These are phyloP conservation scores for Nigrograna mackinnonii DNA, from an alignment of 2,329 filamentous ascomycete species.

Conservation along the genomic window DNA sequence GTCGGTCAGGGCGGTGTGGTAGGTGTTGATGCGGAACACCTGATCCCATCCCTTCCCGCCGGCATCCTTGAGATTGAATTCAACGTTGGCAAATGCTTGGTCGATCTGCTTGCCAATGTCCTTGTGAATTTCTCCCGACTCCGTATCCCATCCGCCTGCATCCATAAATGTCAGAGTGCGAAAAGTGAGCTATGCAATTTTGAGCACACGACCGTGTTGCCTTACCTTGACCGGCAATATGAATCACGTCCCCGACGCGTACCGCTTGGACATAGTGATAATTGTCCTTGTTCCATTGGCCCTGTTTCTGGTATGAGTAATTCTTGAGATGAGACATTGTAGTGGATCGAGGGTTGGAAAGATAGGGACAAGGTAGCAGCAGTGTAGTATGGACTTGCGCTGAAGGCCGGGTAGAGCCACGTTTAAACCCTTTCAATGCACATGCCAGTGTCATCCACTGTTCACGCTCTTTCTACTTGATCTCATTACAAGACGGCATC, in stretches of 20 bases:
- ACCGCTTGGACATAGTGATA: conserved; percentile 38
- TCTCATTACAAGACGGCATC: too few relatives aligned
- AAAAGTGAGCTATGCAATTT: not conserved
- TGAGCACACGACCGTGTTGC: not conserved
- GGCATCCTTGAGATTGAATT: conserved; percentile 53
- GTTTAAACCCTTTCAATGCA: too few relatives aligned
- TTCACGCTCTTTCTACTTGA: too few relatives aligned
- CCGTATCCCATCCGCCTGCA: conserved; percentile 40
- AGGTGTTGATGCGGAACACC: conserved; percentile 45
- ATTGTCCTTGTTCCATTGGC: too few relatives aligned
- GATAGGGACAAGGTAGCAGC: too few relatives aligned
- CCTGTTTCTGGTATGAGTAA: too few relatives aligned
- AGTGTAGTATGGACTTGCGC: too few relatives aligned
- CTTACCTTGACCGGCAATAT: conserved; percentile 40
- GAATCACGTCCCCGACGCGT: conserved; percentile 36
- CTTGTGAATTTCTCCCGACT: not conserved
- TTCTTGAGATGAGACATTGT: too few relatives aligned
- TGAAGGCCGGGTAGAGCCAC: too few relatives aligned
- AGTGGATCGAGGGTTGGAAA: too few relatives aligned
- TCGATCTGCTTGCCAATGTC: not conserved
- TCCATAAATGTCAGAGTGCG: not conserved
- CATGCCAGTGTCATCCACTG: too few relatives aligned
- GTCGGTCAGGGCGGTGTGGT: conserved; percentile 21
- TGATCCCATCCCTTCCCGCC: conserved; percentile 62
- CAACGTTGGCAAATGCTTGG: conserved; percentile 49